Base-by-base conservation (phyloP, 2,329 filamentous ascomycete species). In the Bimuria novae-zelandiae region DNA sequence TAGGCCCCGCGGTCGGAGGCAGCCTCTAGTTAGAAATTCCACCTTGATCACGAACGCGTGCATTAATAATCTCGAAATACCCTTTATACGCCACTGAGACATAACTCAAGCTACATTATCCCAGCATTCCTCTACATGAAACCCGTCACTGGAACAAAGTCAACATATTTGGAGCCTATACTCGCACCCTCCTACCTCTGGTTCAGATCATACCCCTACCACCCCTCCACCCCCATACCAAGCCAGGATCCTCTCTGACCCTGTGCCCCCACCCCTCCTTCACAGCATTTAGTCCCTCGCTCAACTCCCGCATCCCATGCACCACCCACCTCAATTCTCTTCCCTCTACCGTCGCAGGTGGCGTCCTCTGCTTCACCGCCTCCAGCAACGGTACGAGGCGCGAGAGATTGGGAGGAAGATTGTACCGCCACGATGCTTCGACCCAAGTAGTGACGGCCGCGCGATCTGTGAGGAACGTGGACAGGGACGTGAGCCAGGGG, bases 341-440 rank as follows among this genome's bases (percentile, higher is more conserved):
- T 1, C 65, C 65, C 33, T 66, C 60, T 3, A 58, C 43, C 1
- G 62, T 69, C 3, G 59, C 59, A 2, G 65, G 62, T 1, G 64
- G 59, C 12, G 69, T 56, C 19, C 58, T 57, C 1, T 47, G 32
- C 37, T 65, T 67, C 6, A 68, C 29, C 12, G 51, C 51, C 1
- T 57, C 49, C 7, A 71, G 41, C 3, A 69, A 57, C 0, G 66
- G 67, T 2, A 70, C 52, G 2, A 71, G 60, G 2, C 67, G 64
- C 1, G 63, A 64, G 8, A 71, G 55, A 12, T 67, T 70, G 0
- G 68, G 68, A 3, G 68, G 66, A 1, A 71, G 49, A 27, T 55
- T 62, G 32, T 69, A 70, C 0, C 64, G 62, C 54, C 64, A 70
- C 0, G 68, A 71, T 7, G 68, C 67, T 55, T 71, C 68, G 23